Conservation (phyloP, 768 basidiomycete genomes). For the Boletus reticulatus region DNA sequence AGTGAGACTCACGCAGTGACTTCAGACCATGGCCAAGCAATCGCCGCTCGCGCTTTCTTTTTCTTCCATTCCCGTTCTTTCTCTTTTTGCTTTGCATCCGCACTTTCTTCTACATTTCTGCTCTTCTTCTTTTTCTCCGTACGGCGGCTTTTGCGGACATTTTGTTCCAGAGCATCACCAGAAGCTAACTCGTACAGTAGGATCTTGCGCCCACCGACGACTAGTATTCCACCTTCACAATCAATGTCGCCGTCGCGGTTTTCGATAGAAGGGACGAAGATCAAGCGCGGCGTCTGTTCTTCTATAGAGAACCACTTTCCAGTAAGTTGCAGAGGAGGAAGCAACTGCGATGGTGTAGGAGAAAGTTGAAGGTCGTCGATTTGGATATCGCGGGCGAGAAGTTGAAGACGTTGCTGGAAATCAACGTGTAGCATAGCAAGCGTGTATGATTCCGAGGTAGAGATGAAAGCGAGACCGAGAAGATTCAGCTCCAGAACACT, state of each 20-base stretch:
- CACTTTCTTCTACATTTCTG: constrained; percentile 38
- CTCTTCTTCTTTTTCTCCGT: constrained; percentile 51
- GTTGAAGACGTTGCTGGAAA: constrained; percentile 57
- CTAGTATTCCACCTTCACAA: constrained; percentile 64
- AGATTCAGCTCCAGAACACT: constrained; percentile 70
- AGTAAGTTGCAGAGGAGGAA: constrained; percentile 55
- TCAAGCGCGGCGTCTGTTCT: constrained; percentile 40
- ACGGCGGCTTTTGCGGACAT: constrained; percentile 53
- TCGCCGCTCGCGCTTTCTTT: constrained; percentile 50
- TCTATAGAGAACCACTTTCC: constrained; percentile 41
- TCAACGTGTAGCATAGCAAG: constrained; percentile 72
- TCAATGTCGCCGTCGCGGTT: constrained; percentile 22
- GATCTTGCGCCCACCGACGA: constrained; percentile 67
- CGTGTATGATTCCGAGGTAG: constrained; percentile 39
- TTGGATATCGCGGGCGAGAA: constrained; percentile 57
- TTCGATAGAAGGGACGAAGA: constrained; percentile 32
- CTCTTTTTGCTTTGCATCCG: constrained; percentile 55
- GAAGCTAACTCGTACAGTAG: constrained; percentile 59
- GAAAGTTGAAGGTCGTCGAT: constrained; percentile 46
- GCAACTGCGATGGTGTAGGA: constrained; percentile 43
- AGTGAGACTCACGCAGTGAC: constrained; percentile 57
- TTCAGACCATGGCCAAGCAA: constrained; percentile 78
- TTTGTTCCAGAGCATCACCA: constrained; percentile 46
- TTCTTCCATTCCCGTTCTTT: constrained; percentile 51
- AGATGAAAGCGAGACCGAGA: constrained; percentile 62